Evolutionary conservation across 2,329 filamentous ascomycete genomes (phyloP), one percentile per base, ranked within the genome.

Genomic region (Epichloe bromicola): DNA sequence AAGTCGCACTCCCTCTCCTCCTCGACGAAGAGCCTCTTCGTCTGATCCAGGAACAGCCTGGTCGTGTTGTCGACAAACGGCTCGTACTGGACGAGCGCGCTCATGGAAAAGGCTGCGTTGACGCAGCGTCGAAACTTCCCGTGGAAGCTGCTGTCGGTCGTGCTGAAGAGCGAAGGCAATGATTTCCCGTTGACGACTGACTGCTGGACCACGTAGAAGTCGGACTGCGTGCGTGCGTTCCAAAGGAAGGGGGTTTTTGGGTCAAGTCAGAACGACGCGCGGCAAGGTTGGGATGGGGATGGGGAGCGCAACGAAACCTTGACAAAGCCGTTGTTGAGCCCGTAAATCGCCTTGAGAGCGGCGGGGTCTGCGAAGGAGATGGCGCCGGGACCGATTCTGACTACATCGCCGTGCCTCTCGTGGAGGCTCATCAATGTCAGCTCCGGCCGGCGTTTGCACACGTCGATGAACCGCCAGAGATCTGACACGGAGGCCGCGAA

Each of bases 1-100:
- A 88, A 83, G 60, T 86, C 78, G 38, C 38, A 39, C 14, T 1
- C 38, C 10, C 6, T 15, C 15, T 2, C 15, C 1, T 17, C 11
- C 3, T 17, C 38, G 14, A 39, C n/a, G 14, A 39, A 39, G 15
- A 39, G 38, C 15, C 17, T 39, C 4, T 19, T 17, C 6, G 38
- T 39, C 11, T 39, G 38, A 39, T 39, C 38, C 15, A 39, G 38
- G 38, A 39, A 39, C 10, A 39, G n/a, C 17, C 17, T 39, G 15
- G 38, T 39, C 11, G 38, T 39, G 10, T 19, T 39, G 14, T 39
- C 38, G 15, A 39, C 38, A 5, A 39, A 39, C 10, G 38, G 38
- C 38, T 39, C 38, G 17, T 39, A 39, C 15, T 39, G 38, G 17
- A 39, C 38, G 15, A 39, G 15, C 17, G 38, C 38, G n/a, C 38